Conservation (phyloP, 169 alveolate species). For the Plasmodium gonderi region DNA sequence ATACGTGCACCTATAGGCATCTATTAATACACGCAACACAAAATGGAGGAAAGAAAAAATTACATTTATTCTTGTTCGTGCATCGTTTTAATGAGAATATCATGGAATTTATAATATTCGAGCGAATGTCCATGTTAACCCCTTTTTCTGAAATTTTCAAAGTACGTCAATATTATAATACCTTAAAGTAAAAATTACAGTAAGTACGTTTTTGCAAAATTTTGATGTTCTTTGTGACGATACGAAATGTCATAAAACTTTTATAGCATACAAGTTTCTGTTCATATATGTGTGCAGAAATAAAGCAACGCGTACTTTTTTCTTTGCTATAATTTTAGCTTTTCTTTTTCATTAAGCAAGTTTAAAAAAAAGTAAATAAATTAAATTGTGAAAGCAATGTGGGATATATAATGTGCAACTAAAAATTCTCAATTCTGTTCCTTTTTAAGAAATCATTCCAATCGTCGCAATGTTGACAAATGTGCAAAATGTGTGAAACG, state of each 20-base stretch:
- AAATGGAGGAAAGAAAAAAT: background rate
- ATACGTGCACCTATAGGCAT: background rate
- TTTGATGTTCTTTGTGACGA: background rate
- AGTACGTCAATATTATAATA: background rate
- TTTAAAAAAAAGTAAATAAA: background rate
- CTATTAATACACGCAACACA: background rate
- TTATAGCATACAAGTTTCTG: background rate
- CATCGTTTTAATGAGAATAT: slow-evolving; percentile 62
- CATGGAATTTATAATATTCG: slow-evolving; percentile 39
- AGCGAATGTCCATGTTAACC: slow-evolving; percentile 66
- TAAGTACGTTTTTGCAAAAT: background rate
- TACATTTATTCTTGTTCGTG: slow-evolving; percentile 66
- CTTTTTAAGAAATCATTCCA: background rate
- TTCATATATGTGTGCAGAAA: background rate
- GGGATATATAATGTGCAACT: background rate
- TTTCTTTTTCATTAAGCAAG: background rate
- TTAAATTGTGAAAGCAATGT: background rate
- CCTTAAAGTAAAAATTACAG: background rate
- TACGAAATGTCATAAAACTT: background rate
- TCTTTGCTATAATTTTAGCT: background rate
- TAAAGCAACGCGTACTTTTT: background rate
- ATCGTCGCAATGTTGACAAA: background rate
- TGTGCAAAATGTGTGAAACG: background rate
- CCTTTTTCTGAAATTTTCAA: slow-evolving; percentile 1
- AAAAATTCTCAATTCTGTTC: background rate